Evolutionary conservation across 1,139 yeast genomes (phyloP).

Genomic region (Schwanniomyces etchellsii): DNA sequence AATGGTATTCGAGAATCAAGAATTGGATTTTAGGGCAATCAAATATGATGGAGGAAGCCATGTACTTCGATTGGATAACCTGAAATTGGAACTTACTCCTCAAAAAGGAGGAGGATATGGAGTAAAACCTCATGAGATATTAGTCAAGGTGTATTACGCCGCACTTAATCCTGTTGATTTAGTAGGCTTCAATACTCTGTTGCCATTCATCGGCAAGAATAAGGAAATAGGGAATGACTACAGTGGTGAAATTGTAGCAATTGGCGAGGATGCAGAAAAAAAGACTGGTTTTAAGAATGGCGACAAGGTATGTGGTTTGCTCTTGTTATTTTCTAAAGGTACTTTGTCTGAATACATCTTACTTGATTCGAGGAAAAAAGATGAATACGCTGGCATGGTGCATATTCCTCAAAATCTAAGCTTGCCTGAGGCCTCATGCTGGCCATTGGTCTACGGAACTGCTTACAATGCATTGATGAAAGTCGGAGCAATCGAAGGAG

Average conservation of each 20-base stretch:
- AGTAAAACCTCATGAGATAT: constrained; percentile 37
- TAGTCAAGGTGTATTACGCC: constrained; percentile 55
- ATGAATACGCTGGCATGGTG: constrained; percentile 28
- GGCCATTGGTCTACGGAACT: constrained; percentile 54
- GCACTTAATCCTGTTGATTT: constrained; percentile 68
- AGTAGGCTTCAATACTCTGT: constrained; percentile 37
- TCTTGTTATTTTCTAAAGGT: constrained; percentile 44
- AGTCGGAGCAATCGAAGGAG: constrained; percentile 9
- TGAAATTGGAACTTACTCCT: too few species aligned
- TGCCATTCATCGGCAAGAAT: constrained; percentile 19
- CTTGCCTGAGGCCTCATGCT: constrained; percentile 52
- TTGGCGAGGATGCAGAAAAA: constrained; percentile 40
- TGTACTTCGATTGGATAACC: too few species aligned
- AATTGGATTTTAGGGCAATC: too few species aligned
- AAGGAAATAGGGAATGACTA: constrained; percentile 69
- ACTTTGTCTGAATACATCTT: constrained; percentile 38
- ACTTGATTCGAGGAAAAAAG: constrained; percentile 30
- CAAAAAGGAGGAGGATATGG: constrained; percentile 31
- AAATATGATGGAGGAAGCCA: too few species aligned
- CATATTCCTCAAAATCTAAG: constrained; percentile 42
- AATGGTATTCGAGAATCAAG: not conserved
- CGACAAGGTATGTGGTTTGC: constrained; percentile 60
- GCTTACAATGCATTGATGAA: constrained; percentile 40
- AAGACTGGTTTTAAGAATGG: constrained; percentile 42
- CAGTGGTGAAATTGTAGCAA: constrained; percentile 56